Percentiles rank a stretch among this genome's conserved stretches.
These are phyloP conservation scores for Paratinospora sagittata DNA, from an alignment of 164 flowering plant species.

Conservation along the genomic window DNA sequence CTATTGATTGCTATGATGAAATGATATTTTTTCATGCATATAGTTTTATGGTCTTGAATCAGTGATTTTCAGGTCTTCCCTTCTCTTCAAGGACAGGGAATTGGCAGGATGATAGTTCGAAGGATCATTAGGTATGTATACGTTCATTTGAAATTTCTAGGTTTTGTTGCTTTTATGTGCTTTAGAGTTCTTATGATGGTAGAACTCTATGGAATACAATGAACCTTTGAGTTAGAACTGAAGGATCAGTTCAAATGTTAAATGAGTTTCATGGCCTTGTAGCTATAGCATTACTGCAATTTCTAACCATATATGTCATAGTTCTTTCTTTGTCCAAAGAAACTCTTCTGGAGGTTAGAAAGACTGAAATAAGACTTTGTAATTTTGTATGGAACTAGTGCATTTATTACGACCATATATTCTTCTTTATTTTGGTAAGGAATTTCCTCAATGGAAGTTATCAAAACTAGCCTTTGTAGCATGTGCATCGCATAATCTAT, in stretches of 20 bases:
- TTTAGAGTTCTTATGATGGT: not conserved
- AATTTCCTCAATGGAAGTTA: not conserved
- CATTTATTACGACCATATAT: not conserved
- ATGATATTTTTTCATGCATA: not conserved
- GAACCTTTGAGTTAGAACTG: too few species aligned
- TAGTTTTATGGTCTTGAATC: conserved; percentile 7
- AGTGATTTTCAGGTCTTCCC: conserved; percentile 30
- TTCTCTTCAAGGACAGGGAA: conserved; percentile 27
- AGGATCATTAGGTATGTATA: conserved; percentile 27
- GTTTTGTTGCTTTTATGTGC: not conserved
- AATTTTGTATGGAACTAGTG: too few species aligned
- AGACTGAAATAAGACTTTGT: not conserved
- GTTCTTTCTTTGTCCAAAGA: not conserved
- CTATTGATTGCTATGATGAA: not conserved
- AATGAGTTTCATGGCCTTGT: too few species aligned
- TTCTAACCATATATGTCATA: not conserved
- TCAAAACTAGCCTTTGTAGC: too few species aligned
- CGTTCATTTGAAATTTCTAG: not conserved
- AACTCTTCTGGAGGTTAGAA: not conserved
- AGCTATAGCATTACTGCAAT: too few species aligned
- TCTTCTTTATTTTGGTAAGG: not conserved
- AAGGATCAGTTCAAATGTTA: too few species aligned
- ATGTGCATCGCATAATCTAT: not conserved
- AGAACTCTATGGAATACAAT: too few species aligned
- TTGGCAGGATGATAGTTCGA: conserved; percentile 29